Percentiles rank a stretch among this genome's conserved stretches.
These are phyloP conservation scores for Furculomyces boomerangus DNA, from an alignment of 371 early-diverging fungal species.

Conservation along the genomic window DNA sequence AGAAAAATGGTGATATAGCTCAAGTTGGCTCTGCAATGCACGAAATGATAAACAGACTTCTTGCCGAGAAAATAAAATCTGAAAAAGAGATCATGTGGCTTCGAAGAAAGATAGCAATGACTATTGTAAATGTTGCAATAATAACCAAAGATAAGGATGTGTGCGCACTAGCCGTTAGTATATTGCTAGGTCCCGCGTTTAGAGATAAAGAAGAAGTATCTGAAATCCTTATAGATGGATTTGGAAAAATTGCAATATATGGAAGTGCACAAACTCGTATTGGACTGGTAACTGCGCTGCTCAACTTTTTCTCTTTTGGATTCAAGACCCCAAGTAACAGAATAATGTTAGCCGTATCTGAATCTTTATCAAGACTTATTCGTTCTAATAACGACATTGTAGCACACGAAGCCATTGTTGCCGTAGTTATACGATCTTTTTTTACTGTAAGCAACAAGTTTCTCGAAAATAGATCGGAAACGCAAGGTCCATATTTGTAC, in stretches of 20 bases:
- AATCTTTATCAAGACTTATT: neutral
- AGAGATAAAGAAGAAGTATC: neutral
- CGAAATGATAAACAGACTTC: neutral
- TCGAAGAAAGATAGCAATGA: neutral
- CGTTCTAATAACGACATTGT: neutral
- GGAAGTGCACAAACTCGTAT: neutral
- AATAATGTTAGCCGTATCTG: neutral
- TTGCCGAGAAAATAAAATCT: neutral
- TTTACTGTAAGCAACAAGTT: neutral
- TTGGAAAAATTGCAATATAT: neutral
- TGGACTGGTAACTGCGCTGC: constrained; percentile 6
- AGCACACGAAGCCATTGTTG: neutral
- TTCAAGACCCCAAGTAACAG: neutral
- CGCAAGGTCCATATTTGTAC: constrained; percentile 26
- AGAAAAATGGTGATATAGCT: neutral
- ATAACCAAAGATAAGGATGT: neutral
- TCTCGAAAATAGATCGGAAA: neutral
- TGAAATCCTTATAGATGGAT: neutral
- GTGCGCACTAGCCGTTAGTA: neutral
- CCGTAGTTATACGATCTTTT: neutral
- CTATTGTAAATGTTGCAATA: neutral
- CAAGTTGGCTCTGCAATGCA: neutral
- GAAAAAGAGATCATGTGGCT: neutral
- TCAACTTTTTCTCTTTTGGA: neutral
- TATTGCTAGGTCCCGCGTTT: neutral